phyloP scores from a whole-genome alignment of 2,329 filamentous ascomycete genomes.

The Paecilomyces fulvus region DNA sequence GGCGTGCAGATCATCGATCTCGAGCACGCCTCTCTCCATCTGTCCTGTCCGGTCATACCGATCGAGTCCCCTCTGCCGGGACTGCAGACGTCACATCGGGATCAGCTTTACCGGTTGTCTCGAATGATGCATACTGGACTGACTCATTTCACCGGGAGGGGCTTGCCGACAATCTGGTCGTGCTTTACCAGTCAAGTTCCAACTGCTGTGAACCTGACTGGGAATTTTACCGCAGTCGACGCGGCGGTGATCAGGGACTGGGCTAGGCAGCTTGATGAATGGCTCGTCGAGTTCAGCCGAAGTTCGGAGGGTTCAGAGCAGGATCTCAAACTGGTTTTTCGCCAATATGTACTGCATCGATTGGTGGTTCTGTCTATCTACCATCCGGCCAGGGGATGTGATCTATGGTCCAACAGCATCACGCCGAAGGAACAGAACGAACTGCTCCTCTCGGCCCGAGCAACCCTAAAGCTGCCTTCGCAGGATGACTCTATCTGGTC shows the following conservation, averaged over 20 bases:
- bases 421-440: too few species aligned
- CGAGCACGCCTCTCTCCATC: constrained; percentile 7
- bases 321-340: constrained; percentile 5
- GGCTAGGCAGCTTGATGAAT: too few species aligned
- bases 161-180: constrained; percentile 7
- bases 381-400: constrained; percentile 5
- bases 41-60: constrained; percentile 7
- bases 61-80: constrained; percentile 6
- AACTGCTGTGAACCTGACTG: too few species aligned
- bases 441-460: too few species aligned
- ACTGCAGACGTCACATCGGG: constrained; percentile 4
- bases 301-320: constrained; percentile 1
- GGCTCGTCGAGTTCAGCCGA: too few species aligned
- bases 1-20: too few species aligned
- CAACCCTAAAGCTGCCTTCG: too few species aligned
- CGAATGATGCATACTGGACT: constrained; percentile 7
- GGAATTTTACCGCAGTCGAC: too few species aligned
- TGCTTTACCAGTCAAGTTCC: constrained; percentile 1
- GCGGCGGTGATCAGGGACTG: too few species aligned
- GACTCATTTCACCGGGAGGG: constrained; percentile 7
- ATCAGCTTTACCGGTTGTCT: constrained; percentile 6
- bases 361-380: constrained; percentile 8
- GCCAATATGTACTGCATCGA: constrained; percentile 8
- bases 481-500: too few species aligned
- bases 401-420: background rate